These are phyloP conservation scores for Scutellaria minor DNA, from an alignment of 257 asterid genomes.

Conservation along the genomic window DNA sequence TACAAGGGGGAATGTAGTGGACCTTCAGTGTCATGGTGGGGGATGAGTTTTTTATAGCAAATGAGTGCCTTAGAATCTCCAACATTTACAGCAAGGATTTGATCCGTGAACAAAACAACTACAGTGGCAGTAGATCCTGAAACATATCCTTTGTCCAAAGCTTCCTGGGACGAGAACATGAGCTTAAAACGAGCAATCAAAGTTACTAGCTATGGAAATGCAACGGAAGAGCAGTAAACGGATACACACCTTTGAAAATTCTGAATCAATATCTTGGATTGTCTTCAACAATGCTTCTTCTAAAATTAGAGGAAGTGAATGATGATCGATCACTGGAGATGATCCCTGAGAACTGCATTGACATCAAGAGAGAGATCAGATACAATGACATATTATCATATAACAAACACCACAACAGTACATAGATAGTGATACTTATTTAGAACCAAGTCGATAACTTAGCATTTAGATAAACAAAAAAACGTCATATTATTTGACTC, in stretches of 20 bases:
- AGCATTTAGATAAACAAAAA: neutral
- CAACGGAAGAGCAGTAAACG: slow-evolving; percentile 23
- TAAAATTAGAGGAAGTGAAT: slow-evolving; percentile 42
- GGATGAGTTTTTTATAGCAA: slow-evolving; percentile 47
- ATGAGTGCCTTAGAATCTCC: slow-evolving; percentile 83
- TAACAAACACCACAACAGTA: neutral
- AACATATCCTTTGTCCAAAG: slow-evolving; percentile 50
- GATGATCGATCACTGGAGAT: slow-evolving; percentile 33
- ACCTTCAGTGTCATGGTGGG: slow-evolving; percentile 50
- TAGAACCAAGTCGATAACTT: neutral
- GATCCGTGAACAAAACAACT: slow-evolving; percentile 54
- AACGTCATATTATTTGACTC: neutral
- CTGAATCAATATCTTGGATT: slow-evolving; percentile 69
- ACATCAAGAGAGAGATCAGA: slow-evolving; percentile 31
- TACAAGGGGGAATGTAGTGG: neutral
- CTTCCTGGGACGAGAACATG: slow-evolving; percentile 55
- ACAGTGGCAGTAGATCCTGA: slow-evolving; percentile 70
- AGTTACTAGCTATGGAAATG: slow-evolving; percentile 4
- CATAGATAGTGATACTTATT: neutral
- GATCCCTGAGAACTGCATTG: slow-evolving; percentile 40
- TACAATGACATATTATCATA: slow-evolving; percentile 8
- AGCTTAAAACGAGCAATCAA: slow-evolving; percentile 33
- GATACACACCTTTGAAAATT: slow-evolving; percentile 56
- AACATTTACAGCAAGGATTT: slow-evolving; percentile 56
- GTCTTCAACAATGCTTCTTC: slow-evolving; percentile 66